Conservation (phyloP, 169 alveolate species). For the Cryptosporidium bovis region DNA sequence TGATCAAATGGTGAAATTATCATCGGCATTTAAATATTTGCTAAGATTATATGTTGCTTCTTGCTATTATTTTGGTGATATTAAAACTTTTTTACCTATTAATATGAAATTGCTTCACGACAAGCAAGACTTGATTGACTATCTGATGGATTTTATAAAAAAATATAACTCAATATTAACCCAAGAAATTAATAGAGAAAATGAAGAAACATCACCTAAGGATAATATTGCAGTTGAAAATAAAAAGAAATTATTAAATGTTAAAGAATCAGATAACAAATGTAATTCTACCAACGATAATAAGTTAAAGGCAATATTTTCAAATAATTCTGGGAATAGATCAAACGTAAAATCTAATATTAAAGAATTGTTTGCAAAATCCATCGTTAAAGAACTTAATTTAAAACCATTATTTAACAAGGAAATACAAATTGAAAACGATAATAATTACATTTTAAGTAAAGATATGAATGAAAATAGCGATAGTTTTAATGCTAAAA, state of each 20-base stretch:
- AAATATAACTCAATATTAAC: constrained; percentile 23
- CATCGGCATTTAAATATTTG: constrained; percentile 13
- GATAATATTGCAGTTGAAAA: neutral
- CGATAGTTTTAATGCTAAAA: neutral
- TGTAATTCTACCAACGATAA: neutral
- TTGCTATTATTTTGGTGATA: constrained; percentile 63
- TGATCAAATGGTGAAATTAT: constrained; percentile 27
- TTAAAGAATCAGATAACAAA: neutral
- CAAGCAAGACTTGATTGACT: constrained; percentile 8
- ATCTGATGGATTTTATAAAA: constrained; percentile 14
- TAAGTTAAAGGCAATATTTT: neutral
- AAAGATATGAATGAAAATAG: neutral
- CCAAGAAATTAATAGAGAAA: constrained; percentile 16
- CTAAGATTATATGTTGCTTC: constrained; percentile 54
- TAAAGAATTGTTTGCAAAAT: constrained; percentile 35
- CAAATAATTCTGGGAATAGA: neutral
- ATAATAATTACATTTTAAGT: constrained; percentile 12
- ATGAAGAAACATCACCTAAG: constrained; percentile 33
- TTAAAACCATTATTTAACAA: constrained; percentile 55
- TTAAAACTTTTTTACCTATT: constrained; percentile 41
- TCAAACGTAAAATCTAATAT: neutral
- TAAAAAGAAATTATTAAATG: neutral
- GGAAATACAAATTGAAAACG: neutral
- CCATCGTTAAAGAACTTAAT: constrained; percentile 46
- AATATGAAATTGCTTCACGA: constrained; percentile 1